Percentiles rank a stretch among this genome's conserved stretches.
phyloP scores from a whole-genome alignment of 495 filamentous ascomycete genomes.

The Paragyromitra xinjiangensis region DNA sequence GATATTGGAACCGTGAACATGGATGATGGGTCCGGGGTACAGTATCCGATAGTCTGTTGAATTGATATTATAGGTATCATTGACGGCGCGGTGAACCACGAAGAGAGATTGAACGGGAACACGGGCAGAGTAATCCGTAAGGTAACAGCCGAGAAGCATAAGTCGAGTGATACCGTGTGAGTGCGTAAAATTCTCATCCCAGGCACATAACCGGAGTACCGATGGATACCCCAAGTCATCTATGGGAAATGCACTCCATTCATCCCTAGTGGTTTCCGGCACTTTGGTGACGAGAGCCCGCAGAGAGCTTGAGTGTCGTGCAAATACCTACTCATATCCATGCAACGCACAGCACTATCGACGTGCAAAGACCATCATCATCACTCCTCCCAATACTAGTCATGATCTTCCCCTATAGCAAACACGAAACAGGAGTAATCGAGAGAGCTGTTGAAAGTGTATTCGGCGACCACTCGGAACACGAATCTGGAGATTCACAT shows the following conservation, averaged over 20 bases:
- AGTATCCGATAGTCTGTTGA: slow-evolving; percentile 9
- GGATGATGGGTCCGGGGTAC: slow-evolving; percentile 28
- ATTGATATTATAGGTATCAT: slow-evolving; percentile 15
- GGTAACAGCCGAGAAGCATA: background rate
- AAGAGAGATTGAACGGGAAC: background rate
- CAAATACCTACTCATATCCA: background rate
- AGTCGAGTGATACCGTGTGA: slow-evolving; percentile 41
- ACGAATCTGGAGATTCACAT: background rate
- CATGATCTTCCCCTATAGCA: background rate
- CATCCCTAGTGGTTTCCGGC: slow-evolving; percentile 20
- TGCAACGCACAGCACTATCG: background rate
- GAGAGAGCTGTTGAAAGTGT: background rate
- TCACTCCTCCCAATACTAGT: background rate
- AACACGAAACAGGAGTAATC: background rate
- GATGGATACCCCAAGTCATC: background rate
- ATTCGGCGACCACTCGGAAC: background rate
- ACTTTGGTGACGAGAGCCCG: slow-evolving; percentile 29
- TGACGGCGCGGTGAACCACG: background rate
- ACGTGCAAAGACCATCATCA: background rate
- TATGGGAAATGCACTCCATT: background rate
- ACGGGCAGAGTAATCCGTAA: slow-evolving; percentile 10
- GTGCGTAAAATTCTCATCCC: background rate
- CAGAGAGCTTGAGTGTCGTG: background rate
- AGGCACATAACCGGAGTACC: background rate
- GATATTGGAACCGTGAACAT: slow-evolving; percentile 11